Percentiles rank a stretch among this genome's conserved stretches.
Conservation (phyloP, 2,329 filamentous ascomycete genomes). For the Ophiocordyceps sinensis region DNA sequence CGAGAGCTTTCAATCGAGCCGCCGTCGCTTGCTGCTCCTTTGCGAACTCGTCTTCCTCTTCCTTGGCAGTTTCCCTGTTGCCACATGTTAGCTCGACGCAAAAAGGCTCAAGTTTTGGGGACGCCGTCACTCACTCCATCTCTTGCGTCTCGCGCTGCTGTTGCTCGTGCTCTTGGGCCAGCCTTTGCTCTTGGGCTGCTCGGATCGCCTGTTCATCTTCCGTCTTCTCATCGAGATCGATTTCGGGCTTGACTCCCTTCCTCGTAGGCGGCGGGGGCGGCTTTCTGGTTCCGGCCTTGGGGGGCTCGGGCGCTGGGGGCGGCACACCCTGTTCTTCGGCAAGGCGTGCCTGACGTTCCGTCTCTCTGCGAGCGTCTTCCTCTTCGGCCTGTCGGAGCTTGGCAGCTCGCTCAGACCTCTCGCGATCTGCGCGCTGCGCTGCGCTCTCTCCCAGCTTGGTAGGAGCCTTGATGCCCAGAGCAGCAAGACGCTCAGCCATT, state of each 20-base stretch:
- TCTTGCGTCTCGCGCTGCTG: conserved; percentile 59
- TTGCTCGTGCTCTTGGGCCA: conserved; percentile 58
- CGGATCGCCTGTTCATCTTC: conserved; percentile 42
- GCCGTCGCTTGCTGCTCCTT: conserved; percentile 69
- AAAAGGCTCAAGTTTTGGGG: no score
- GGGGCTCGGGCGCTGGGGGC: conserved; percentile 34
- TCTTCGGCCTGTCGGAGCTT: conserved; percentile 83
- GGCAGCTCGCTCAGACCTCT: conserved; percentile 74
- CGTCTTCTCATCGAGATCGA: conserved; percentile 37
- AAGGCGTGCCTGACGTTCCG: conserved; percentile 71
- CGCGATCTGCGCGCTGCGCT: conserved; percentile 74
- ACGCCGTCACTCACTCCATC: conserved; percentile 60
- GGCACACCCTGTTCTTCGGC: conserved; percentile 60
- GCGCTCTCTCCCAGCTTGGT: conserved; percentile 66
- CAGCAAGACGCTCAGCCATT: conserved; percentile 91
- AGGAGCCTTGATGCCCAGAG: conserved; percentile 77
- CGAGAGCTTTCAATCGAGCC: conserved; percentile 72
- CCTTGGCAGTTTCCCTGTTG: conserved; percentile 53
- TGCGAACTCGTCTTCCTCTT: conserved; percentile 67
- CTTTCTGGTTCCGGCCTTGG: conserved; percentile 39
- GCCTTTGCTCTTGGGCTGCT: conserved; percentile 50
- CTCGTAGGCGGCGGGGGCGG: conserved; percentile 70
- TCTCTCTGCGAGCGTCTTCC: conserved; percentile 78
- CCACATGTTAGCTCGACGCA: conserved; percentile 10
- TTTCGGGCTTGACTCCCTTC: conserved; percentile 49